phyloP scores from a whole-genome alignment of 306 rosid species.

The Comarum palustre region DNA sequence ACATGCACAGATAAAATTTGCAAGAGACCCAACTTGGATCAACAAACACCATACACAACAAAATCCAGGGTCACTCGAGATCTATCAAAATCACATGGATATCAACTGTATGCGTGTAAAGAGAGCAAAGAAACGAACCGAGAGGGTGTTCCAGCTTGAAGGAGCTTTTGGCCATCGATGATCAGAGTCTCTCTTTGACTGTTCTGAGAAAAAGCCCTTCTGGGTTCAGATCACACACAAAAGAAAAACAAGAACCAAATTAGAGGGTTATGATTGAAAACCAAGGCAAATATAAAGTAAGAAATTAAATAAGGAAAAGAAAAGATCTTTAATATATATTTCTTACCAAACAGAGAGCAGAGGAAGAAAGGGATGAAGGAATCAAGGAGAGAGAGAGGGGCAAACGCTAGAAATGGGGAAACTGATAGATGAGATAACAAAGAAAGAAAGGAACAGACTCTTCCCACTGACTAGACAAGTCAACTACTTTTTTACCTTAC shows the following conservation, averaged over 20 bases:
- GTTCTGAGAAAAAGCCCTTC: not conserved
- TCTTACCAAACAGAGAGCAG: slow-evolving; percentile 9
- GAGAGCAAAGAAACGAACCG: slow-evolving; percentile 27
- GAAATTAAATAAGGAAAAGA: not conserved
- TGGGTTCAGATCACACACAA: slow-evolving; percentile 5
- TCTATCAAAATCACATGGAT: not conserved
- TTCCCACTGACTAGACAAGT: not conserved
- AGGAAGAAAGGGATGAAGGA: not conserved
- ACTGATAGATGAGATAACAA: not conserved
- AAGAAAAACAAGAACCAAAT: not conserved
- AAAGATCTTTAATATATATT: too few relatives aligned
- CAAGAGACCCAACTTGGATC: slow-evolving; percentile 9
- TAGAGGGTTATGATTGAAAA: not conserved
- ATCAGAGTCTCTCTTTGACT: not conserved
- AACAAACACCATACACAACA: not conserved
- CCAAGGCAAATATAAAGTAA: not conserved
- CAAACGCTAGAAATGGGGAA: not conserved
- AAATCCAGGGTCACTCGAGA: slow-evolving; percentile 2
- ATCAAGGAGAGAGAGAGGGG: not conserved
- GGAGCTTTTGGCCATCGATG: slow-evolving; percentile 46
- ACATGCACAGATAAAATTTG: not conserved
- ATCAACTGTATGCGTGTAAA: not conserved
- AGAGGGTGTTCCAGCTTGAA: slow-evolving; percentile 54
- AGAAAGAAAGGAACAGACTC: not conserved
- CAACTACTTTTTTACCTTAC: not conserved